Base-by-base conservation (phyloP, 768 basidiomycete genomes). In the Tremella mesenterica region DNA sequence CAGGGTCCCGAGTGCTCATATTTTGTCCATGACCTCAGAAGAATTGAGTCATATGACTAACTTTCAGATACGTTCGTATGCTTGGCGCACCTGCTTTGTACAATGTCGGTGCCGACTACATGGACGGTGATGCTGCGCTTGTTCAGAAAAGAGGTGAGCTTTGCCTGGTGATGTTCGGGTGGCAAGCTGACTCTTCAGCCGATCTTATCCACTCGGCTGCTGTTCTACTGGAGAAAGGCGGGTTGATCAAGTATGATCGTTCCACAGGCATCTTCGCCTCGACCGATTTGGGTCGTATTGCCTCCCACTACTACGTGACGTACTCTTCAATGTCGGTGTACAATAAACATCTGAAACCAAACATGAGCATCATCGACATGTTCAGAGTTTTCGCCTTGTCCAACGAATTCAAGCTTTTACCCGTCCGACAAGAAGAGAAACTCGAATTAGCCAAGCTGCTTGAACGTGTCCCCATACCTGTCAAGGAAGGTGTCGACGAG, bases 251-350 rank as follows among this genome's bases (percentile, higher is more conserved):
- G 71, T 99, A 99, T 70, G 91, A 96, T 66, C 81, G 92, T 3
- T 76, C 83, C 2, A 81, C 83, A 0, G 93, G 93, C 5, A 78
- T 85, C 16, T 90, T 99, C 80, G 87, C 88, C 62, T 85, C 85
- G 59, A 92, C 90, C 3, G 93, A 96, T 69, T 79, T 96, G 1
- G 92, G 93, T 13, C 80, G 87, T 5, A 96, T 97, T 60, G 90
- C 91, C 0, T 91, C 88, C 10, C 85, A 96, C 70, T 96, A 89
- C 72, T 96, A 96, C 69, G 86, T 99, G 57, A 86, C 90, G 0
- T 85, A 96, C 72, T 83, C 83, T 62, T 93, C 89, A 52, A 99
- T 99, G 95, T 82, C 88, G 65, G 85, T 85, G 0, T 99, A 97
- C 73, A 95, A 95, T 73, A 87, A 93, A 67, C 90, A 96, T 70